Base-by-base conservation (phyloP, 2,329 filamentous ascomycete species). In the Aspergillus ustus region DNA sequence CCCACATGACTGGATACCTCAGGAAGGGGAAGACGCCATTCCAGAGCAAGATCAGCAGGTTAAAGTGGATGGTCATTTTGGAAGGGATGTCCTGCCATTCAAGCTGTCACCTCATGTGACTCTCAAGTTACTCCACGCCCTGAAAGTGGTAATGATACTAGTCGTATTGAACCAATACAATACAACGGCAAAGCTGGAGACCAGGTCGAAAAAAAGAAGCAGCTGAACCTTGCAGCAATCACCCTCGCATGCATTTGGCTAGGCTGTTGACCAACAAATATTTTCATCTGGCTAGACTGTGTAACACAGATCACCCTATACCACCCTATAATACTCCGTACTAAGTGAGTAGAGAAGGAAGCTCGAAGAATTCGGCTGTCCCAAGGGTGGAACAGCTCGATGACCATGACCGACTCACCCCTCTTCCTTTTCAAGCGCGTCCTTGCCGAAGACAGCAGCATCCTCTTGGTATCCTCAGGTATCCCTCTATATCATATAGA, bases 151-250 rank as follows among this genome's bases (percentile, higher is more conserved):
- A 40, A 40, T 28, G 13, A 22, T 57, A 57, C 54, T 57, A 57
- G 54, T 50, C 9, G 50, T 48, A 52, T 40, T 2, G n/a, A 52
- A 52, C 17, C 2, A 56, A 44, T 34, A 46, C 40, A 20, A 46
- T 54, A 44, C 28, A 44, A 9, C 7, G 15, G 13, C 25, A 28
- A 28, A 29, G 45, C 25, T 31, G 9, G 9, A 57, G 43, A 57
- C 28, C 7, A 28, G 7, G 7, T 20, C 15, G 17, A 37, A 29
- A 37, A 31, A 19, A 34, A 40, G 20, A 56, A 22, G 7, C 25
- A 6, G 29, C 22, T 49, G 29, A 52, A 56, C 45, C 58, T 29
- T 60, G 58, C 52, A 56, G 45, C 46, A 60, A 60, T 60, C 58
- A 46, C 46, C 58, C 58, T 60, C 58, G 58, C 58, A 60, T 56